Base-by-base conservation (phyloP, 768 basidiomycete species). In the Lactarius deliciosus region DNA sequence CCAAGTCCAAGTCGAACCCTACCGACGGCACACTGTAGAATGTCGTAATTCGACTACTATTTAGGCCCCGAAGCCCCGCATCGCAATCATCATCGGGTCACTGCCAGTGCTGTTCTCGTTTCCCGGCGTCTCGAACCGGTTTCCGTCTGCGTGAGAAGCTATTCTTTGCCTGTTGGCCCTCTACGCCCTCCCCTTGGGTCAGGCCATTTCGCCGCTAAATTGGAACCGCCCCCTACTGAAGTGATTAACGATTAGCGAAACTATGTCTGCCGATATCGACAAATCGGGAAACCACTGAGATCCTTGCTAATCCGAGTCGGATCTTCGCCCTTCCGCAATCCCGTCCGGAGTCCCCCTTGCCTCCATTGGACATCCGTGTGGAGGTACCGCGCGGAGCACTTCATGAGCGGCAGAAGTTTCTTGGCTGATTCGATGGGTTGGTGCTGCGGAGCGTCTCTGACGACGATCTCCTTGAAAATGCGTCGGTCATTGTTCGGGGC, bases 401-500 rank as follows among this genome's bases (percentile, higher is more conserved):
- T 90, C 86, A 66, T 83, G 73, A 96, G 97, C 66, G 94, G 91
- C 38, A 99, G 83, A 28, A 98, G 81, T 70, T 98, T 97, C 73
- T 34, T 9, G 34, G 34, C 10, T 34, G 34, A 34, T 79, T 98
- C 97, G 69, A 98, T 98, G 41, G 98, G 83, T 62, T 98, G 82
- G 28, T 98, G 79, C 73, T 98, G 97, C 34, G 98, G 84, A 22
- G 98, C 97, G 76, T 97, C 98, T 90, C 98, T 98, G 70, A 98
- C 95, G 68, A 99, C 98, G 78, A 98, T 98, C 76, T 98, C 96
- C 75, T 94, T 91, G n/a, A 86, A 98, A 98, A 92, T 86, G 53
- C 88, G 85, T 54, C 92, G 87, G 61, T 94, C 88, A 69, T 91
- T 90, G 60, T 78, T 80, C 54, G 86, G 73, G 69, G 82, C 83